Evolutionary conservation across 805 yeast species (phyloP).

Genomic region (Vanderwaltozyma polyspora): DNA sequence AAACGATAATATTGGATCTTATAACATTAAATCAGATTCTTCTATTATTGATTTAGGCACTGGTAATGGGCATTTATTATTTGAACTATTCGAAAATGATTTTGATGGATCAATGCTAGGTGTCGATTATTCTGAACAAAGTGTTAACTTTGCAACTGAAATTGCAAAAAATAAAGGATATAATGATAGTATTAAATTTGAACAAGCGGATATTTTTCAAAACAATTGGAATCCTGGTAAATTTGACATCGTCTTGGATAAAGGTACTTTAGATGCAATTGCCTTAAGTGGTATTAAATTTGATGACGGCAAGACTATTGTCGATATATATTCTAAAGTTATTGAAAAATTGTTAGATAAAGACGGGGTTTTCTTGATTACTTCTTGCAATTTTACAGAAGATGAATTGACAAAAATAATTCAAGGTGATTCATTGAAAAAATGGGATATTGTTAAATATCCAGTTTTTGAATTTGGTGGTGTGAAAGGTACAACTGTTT

Average conservation of each 20-base stretch:
- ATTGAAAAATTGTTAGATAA: slow-evolving; percentile 45
- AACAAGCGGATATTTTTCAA: slow-evolving; percentile 58
- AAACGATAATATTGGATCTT: slow-evolving; percentile 35
- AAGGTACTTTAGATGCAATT: slow-evolving; percentile 95
- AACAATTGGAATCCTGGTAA: slow-evolving; percentile 28
- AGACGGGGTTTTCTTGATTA: slow-evolving; percentile 58
- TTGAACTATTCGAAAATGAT: slow-evolving; percentile 56
- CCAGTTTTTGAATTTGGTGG: slow-evolving; percentile 89
- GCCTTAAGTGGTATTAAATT: slow-evolving; percentile 61
- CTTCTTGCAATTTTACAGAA: slow-evolving; percentile 91
- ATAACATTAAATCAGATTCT: slow-evolving; percentile 21
- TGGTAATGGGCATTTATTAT: slow-evolving; percentile 87
- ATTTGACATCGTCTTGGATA: slow-evolving; percentile 76
- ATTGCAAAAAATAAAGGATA: slow-evolving; percentile 38
- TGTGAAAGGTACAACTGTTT: slow-evolving; percentile 72
- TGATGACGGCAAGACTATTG: slow-evolving; percentile 35
- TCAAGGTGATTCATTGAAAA: slow-evolving; percentile 35
- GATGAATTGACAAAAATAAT: slow-evolving; percentile 52
- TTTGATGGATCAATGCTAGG: slow-evolving; percentile 54
- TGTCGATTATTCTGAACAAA: slow-evolving; percentile 73
- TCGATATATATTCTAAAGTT: slow-evolving; percentile 51
- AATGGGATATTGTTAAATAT: slow-evolving; percentile 60
- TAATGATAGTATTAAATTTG: slow-evolving; percentile 37
- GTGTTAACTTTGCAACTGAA: slow-evolving; percentile 62
- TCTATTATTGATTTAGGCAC: slow-evolving; percentile 78